Percentiles rank a stretch among this genome's conserved stretches.
phyloP scores from a whole-genome alignment of 2,329 filamentous ascomycete species.

The Aspergillus pseudotamarii region DNA sequence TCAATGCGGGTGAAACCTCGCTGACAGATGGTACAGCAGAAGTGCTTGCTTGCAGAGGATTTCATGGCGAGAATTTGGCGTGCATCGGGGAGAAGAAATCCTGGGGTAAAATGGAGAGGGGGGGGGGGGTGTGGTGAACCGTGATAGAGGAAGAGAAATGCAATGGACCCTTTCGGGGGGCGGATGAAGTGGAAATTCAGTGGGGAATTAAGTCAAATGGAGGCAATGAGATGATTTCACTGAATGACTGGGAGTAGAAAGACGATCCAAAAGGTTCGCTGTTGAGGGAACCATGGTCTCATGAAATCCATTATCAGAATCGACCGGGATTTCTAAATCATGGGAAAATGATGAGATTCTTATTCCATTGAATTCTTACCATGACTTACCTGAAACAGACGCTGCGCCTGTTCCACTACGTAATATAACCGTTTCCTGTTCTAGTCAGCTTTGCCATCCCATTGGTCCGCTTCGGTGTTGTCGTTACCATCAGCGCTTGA shows the following conservation, averaged over 20 bases:
- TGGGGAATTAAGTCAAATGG: neutral
- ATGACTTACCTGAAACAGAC: neutral
- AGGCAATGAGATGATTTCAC: neutral
- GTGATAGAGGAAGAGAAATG: slow-evolving; percentile 3
- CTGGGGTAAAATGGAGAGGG: slow-evolving; percentile 24
- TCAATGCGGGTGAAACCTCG: slow-evolving; percentile 52
- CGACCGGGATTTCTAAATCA: neutral
- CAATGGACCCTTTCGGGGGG: neutral
- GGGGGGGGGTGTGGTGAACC: too few relatives aligned
- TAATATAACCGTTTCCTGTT: neutral
- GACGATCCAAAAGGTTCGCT: neutral
- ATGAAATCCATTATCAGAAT: neutral
- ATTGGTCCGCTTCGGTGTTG: neutral
- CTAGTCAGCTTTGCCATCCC: neutral
- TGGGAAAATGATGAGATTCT: neutral
- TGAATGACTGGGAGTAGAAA: neutral
- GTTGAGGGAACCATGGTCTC: neutral
- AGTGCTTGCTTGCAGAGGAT: slow-evolving; percentile 42
- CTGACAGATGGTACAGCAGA: slow-evolving; percentile 48
- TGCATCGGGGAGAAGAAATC: slow-evolving; percentile 24
- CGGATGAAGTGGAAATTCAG: neutral
- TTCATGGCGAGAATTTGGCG: slow-evolving; percentile 33
- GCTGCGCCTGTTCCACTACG: neutral
- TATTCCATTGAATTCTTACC: neutral
- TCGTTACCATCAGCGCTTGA: neutral